Base-by-base conservation (phyloP, 1,284 basidiomycete species). In the Pholiota adiposa region DNA sequence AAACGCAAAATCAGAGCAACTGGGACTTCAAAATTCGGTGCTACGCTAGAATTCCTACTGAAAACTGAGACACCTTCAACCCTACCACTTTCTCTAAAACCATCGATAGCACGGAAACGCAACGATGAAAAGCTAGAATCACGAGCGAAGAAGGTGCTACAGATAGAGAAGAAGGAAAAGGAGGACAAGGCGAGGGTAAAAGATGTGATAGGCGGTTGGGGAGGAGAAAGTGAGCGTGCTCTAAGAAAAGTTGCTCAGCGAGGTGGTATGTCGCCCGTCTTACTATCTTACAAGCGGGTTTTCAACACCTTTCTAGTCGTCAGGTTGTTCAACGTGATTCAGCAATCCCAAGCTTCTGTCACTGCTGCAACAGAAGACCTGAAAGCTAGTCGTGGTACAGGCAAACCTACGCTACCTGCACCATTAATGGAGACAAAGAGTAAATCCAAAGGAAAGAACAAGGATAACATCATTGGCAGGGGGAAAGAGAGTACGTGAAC, bases 121-220 rank as follows among this genome's bases (percentile, higher is more conserved):
- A 90, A 89, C 63, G 87, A 92, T 61, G 86, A 90, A 70, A 92
- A 87, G 70, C 73, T 90, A 46, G 90, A 93, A 70, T 72, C 74
- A 56, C 83, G 83, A 67, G 91, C 89, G 1, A 88, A 84, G 71
- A 90, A 86, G 64, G 80, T 85, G 1, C 76, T 91, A 12, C 86
- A 84, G 63, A 74, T 82, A 18, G 90, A 93, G 70, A 86, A 80
- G 75, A 93, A 87, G 73, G 89, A 89, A 64, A 88, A 82, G 65
- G 91, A 93, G 66, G 91, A 93, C 66, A 86, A 80, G 65, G 86
- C 87, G 1, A 79, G 87, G 60, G 79, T 92, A 61, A 83, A 75
- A 50, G 91, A 93, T 72, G 84, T 90, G 4, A 93, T 93, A 65
- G 91, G 87, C 49, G 91, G 90, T 19, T 93, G 92, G 91, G 91